Evolutionary conservation across 768 basidiomycete genomes (phyloP).

Genomic region (Rhodotorula graminis): DNA sequence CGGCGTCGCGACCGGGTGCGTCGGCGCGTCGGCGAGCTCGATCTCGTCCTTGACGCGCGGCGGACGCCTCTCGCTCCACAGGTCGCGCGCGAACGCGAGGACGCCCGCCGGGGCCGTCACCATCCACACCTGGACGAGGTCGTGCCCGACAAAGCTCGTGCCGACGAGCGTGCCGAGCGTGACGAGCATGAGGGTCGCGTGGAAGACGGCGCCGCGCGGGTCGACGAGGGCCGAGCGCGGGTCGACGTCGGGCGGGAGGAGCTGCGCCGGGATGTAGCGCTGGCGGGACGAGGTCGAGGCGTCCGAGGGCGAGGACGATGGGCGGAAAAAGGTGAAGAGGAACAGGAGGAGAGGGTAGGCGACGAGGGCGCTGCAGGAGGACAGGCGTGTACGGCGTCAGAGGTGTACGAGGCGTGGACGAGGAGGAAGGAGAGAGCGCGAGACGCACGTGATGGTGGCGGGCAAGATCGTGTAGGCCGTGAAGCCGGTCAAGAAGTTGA

Average conservation of each 20-base stretch:
- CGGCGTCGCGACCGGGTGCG: not conserved
- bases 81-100: slow-evolving; percentile 66
- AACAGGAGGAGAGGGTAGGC: slow-evolving; percentile 54
- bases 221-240: slow-evolving; percentile 66
- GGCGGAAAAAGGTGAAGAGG: slow-evolving; percentile 46
- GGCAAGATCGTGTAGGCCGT: slow-evolving; percentile 58
- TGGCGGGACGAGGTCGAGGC: slow-evolving; percentile 2
- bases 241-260: slow-evolving; percentile 46
- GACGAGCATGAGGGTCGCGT: slow-evolving; percentile 60
- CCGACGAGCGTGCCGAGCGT: slow-evolving; percentile 71
- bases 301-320: slow-evolving; percentile 48
- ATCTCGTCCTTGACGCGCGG: slow-evolving; percentile 18
- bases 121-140: slow-evolving; percentile 66
- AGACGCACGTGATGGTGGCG: slow-evolving; percentile 56
- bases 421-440: not conserved
- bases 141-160: slow-evolving; percentile 54
- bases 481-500: slow-evolving; percentile 42
- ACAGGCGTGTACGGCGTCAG: slow-evolving; percentile 43
- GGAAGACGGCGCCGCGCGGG: slow-evolving; percentile 67
- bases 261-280: slow-evolving; percentile 33
- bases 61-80: slow-evolving; percentile 35
- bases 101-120: slow-evolving; percentile 76
- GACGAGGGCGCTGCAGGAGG: slow-evolving; percentile 49
- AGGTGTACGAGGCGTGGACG: slow-evolving; percentile 65
- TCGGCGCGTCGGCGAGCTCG: slow-evolving; percentile 6